Base-by-base conservation (phyloP, 192 early-diverging fungal genomes). In the Entrophospora sp. region DNA sequence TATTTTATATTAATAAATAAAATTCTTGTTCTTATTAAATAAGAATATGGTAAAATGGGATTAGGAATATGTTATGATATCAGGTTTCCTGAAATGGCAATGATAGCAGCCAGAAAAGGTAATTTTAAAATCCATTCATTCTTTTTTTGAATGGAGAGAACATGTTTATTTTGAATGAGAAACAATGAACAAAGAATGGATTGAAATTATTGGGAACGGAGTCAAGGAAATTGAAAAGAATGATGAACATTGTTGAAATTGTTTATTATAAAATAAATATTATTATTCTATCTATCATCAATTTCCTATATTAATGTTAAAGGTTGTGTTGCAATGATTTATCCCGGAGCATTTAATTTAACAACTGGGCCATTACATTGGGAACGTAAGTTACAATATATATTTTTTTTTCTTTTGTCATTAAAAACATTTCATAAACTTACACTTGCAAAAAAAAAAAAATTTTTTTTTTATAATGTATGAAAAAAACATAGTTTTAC, bases 11-110 rank as follows among this genome's bases (percentile, higher is more conserved):
- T 31, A 1, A 30, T 44, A 27, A 27, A 25, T 49, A 51, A 7
- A n/a, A 31, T 20, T 3, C 14, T 42, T 22, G n/a, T 25, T 49
- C 25, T 30, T 28, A 16, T 65, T 64, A n/a, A n/a, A n/a, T n/a
- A n/a, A 81, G 79, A 78, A 22, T 91, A 85, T 72, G 96, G 95
- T 25, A 84, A 81, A 60, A 82, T 99, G 64, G 95, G 95, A 13
- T 72, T 97, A 13, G 96, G 86, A 2, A 97, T 99, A 37, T 99
- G 96, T 72, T 99, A 99, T 73, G 96, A 99, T 62, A 89, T 99
- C 12, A 75, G 80, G 46, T 99, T 99, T 72, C 96, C 96, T 8
- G 96, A 99, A 66, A 76, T 95, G 69, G 94, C 96, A 40, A 95
- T 89, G 87, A 82, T 95, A 73, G 94, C 94, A 34, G 89, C 94